These are phyloP conservation scores for Curvularia hawaiiensis DNA, from an alignment of 2,329 filamentous ascomycete genomes.

Conservation along the genomic window DNA sequence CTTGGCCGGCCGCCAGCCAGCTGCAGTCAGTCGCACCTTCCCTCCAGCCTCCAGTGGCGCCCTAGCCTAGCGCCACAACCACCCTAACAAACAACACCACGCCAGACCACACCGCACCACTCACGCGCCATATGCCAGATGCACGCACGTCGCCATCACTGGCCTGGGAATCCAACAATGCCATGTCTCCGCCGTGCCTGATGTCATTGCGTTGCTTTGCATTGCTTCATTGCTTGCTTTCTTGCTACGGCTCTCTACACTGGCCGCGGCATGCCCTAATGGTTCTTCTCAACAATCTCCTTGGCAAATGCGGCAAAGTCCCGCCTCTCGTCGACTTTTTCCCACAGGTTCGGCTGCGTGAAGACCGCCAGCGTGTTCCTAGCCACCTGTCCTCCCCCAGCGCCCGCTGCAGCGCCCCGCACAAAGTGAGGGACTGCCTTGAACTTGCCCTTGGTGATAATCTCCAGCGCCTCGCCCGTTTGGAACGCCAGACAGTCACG, in stretches of 20 bases:
- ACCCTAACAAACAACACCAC: neutral
- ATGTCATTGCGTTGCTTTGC: constrained; percentile 1
- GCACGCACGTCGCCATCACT: neutral
- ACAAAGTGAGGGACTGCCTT: constrained; percentile 97
- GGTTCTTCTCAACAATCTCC: constrained; percentile 55
- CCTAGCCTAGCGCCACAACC: neutral
- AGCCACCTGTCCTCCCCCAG: constrained; percentile 55
- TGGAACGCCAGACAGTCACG: constrained; percentile 93
- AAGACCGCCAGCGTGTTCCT: constrained; percentile 92
- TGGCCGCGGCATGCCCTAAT: constrained; percentile 25
- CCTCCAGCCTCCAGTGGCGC: neutral
- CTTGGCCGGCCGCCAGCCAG: no score
- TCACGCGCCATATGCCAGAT: neutral
- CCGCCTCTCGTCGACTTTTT: constrained; percentile 72
- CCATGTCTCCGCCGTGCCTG: constrained; percentile 1
- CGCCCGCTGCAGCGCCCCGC: constrained; percentile 65
- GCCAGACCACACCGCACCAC: neutral
- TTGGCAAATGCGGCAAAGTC: constrained; percentile 78
- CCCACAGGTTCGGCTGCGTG: constrained; percentile 90
- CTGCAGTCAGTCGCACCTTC: no score
- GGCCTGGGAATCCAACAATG: neutral
- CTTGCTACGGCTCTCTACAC: neutral
- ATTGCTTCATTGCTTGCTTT: neutral
- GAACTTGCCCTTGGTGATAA: constrained; percentile 90
- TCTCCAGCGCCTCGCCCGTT: constrained; percentile 88